These are phyloP conservation scores for Leccinum truebloodii DNA, from an alignment of 768 basidiomycete species.

Conservation along the genomic window DNA sequence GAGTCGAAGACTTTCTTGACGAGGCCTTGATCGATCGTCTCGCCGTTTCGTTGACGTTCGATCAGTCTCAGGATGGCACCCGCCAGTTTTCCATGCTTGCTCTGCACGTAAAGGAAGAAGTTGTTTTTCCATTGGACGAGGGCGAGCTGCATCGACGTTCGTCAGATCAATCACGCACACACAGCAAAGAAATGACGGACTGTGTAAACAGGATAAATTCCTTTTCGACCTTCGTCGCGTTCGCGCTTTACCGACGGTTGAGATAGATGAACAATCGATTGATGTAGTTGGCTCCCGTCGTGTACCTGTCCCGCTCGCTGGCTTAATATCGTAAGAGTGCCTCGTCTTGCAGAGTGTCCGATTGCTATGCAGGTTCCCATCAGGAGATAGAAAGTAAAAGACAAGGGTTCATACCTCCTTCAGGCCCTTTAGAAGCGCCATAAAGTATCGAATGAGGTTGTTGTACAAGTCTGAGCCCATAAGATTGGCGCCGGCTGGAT, in stretches of 20 bases:
- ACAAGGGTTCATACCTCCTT: conserved; percentile 53
- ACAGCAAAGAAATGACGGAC: conserved; percentile 46
- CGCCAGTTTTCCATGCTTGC: conserved; percentile 78
- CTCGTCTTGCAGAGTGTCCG: conserved; percentile 82
- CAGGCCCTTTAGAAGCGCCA: conserved; percentile 70
- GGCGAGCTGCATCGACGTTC: conserved; percentile 59
- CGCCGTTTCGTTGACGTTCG: conserved; percentile 92
- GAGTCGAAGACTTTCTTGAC: conserved; percentile 95
- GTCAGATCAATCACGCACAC: conserved; percentile 4
- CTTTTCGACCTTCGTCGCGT: conserved; percentile 93
- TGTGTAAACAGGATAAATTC: conserved; percentile 94
- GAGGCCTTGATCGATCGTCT: conserved; percentile 88
- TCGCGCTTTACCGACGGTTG: conserved; percentile 98
- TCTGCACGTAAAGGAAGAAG: conserved; percentile 88
- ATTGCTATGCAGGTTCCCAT: conserved; percentile 49
- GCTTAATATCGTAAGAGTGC: conserved; percentile 90
- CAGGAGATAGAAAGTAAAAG: conserved; percentile 19
- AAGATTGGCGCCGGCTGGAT: conserved; percentile 82
- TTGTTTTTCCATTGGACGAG: conserved; percentile 95
- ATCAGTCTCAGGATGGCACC: conserved; percentile 87
- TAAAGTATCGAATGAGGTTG: conserved; percentile 90
- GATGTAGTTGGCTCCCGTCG: conserved; percentile 95
- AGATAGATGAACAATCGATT: conserved; percentile 97
- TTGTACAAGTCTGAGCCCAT: conserved; percentile 99
- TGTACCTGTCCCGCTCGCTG: conserved; percentile 93